phyloP scores from a whole-genome alignment of 228 moss, liverwort and hornwort genomes.

The Sphagnum magellanicum region DNA sequence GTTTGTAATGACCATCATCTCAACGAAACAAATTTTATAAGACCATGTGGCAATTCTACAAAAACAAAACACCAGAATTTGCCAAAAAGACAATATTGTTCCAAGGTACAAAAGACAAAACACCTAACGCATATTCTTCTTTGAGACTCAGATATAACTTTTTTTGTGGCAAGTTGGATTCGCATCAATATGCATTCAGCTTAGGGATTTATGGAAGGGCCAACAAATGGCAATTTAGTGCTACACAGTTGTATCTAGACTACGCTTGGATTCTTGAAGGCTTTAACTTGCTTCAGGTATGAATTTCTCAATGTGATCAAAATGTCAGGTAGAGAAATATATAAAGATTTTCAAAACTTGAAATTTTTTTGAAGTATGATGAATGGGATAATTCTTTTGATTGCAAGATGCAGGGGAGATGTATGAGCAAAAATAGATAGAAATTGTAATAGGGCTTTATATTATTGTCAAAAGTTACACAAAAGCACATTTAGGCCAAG shows the following conservation, averaged over 20 bases:
- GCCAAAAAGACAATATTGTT: too few relatives aligned
- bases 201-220: conserved; percentile 86
- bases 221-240: conserved; percentile 48
- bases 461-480: conserved; percentile 28
- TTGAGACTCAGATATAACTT: too few relatives aligned
- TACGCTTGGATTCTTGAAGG: conserved; percentile 52
- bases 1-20: too few relatives aligned
- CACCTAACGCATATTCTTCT: too few relatives aligned
- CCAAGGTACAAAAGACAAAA: too few relatives aligned
- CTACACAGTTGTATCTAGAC: conserved; percentile 43
- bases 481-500: conserved; percentile 30
- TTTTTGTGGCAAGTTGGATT: conserved; percentile 41
- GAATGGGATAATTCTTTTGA: background rate
- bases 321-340: background rate
- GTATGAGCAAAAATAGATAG: conserved; percentile 56
- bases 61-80: too few relatives aligned
- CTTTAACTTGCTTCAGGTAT: conserved; percentile 51
- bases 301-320: background rate
- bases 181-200: conserved; percentile 59
- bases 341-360: background rate
- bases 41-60: too few relatives aligned
- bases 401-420: conserved; percentile 71
- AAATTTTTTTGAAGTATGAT: background rate
- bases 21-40: too few relatives aligned
- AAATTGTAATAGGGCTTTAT: conserved; percentile 42